Percentiles rank a stretch among this genome's conserved stretches.
phyloP scores from a whole-genome alignment of 441 rosid species.

The Pelargonium fulgidum region DNA sequence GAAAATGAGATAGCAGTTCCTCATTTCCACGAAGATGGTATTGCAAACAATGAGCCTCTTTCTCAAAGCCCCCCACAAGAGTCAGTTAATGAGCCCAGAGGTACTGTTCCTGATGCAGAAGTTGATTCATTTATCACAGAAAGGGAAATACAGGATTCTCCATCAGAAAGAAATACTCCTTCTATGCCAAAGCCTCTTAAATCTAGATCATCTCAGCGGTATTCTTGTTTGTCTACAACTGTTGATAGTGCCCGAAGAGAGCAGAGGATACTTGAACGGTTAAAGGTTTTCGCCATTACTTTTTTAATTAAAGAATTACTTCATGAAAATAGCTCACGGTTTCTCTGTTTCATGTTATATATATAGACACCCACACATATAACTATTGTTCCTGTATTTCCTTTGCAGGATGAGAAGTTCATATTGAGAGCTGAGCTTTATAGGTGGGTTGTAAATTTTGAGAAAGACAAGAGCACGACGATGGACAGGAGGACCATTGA shows the following conservation, averaged over 20 bases:
- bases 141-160: conserved; percentile 32
- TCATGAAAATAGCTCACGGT: conserved; percentile 11
- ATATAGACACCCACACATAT: too few relatives aligned
- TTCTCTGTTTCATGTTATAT: conserved; percentile 14
- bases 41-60: conserved; percentile 26
- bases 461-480: conserved; percentile 63
- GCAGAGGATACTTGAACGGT: conserved; percentile 72
- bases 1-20: conserved; percentile 38
- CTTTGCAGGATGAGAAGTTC: conserved; percentile 67
- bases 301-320: conserved; percentile 16
- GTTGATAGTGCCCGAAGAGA: conserved; percentile 71
- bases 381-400: conserved; percentile 27
- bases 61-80: conserved; percentile 35
- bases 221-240: conserved; percentile 41
- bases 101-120: conserved; percentile 29
- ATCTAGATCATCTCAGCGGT: conserved; percentile 37
- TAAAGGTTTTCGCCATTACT: conserved; percentile 46
- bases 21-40: conserved; percentile 30
- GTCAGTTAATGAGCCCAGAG: conserved; percentile 31
- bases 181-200: conserved; percentile 26
- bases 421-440: conserved; percentile 73
- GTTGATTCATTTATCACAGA: conserved; percentile 26
- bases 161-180: conserved; percentile 30
- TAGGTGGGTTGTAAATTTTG: conserved; percentile 77
- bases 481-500: conserved; percentile 82